phyloP scores from a whole-genome alignment of 345 rosid species.

The Hibiscus trionum region DNA sequence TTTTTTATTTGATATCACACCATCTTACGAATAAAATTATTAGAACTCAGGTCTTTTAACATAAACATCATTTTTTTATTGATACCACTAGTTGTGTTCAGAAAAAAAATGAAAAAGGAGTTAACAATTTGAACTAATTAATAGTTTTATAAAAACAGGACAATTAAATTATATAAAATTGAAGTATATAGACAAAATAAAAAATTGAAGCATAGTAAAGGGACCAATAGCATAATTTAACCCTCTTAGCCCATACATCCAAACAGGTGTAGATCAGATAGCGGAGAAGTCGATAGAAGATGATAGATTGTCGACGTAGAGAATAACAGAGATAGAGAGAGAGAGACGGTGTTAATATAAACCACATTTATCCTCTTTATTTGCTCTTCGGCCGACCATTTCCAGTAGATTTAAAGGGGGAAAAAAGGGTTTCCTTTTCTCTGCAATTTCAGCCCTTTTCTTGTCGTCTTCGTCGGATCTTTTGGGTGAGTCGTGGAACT shows the following conservation, averaged over 20 bases:
- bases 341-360: not conserved
- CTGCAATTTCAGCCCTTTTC: slow-evolving; percentile 1
- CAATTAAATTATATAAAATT: no score
- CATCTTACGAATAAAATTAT: no score
- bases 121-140: no score
- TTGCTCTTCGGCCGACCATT: slow-evolving; percentile 30
- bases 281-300: slow-evolving; percentile 1
- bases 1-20: no score
- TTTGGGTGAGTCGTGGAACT: not conserved
- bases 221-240: not conserved
- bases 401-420: not conserved
- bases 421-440: slow-evolving; percentile 5
- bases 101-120: no score
- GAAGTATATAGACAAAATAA: no score
- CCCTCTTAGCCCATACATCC: not conserved
- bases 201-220: not conserved
- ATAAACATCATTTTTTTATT: no score
- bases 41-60: no score
- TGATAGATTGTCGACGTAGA: not conserved
- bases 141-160: no score
- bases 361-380: not conserved
- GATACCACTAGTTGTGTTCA: no score
- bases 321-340: not conserved
- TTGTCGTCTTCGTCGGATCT: not conserved
- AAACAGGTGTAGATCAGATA: not conserved